These are phyloP conservation scores for Larix kaempferi DNA, from an alignment of 75 land plant genomes.

Conservation along the genomic window DNA sequence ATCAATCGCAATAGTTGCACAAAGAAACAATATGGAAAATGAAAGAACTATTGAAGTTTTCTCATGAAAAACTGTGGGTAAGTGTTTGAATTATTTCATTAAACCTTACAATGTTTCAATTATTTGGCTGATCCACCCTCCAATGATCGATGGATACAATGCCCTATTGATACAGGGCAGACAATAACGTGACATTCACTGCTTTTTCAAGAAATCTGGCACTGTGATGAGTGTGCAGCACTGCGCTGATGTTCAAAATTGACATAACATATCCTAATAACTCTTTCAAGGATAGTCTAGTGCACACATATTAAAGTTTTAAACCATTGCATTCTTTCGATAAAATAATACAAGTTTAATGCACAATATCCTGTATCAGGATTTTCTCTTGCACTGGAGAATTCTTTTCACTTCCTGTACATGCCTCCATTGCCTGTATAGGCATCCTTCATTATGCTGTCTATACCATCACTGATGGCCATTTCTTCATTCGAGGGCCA, in stretches of 20 bases:
- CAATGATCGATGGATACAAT: too few species aligned
- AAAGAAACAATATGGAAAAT: not conserved
- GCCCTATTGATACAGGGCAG: not conserved
- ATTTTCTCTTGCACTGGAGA: not conserved
- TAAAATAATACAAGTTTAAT: not conserved
- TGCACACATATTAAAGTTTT: not conserved
- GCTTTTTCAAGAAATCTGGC: not conserved
- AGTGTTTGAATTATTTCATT: not conserved
- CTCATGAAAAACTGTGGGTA: not conserved
- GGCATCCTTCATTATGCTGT: not conserved
- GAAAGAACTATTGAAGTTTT: not conserved
- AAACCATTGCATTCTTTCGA: not conserved
- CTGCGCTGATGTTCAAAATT: not conserved
- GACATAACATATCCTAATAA: not conserved
- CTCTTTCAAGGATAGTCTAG: not conserved
- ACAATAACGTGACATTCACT: not conserved
- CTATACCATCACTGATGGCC: conserved; percentile 11
- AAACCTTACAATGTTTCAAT: not conserved
- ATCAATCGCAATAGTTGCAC: not conserved
- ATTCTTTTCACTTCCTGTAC: not conserved
- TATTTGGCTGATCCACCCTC: not conserved
- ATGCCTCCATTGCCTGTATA: conserved; percentile 7
- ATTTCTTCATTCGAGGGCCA: not conserved
- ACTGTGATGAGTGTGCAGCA: not conserved
- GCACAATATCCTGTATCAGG: not conserved